A percentile compares a stretch with the other conserved stretches of the same genome.
These are phyloP conservation scores for Iris macrosiphon DNA, from an alignment of 106 monocot species.

Conservation along the genomic window DNA sequence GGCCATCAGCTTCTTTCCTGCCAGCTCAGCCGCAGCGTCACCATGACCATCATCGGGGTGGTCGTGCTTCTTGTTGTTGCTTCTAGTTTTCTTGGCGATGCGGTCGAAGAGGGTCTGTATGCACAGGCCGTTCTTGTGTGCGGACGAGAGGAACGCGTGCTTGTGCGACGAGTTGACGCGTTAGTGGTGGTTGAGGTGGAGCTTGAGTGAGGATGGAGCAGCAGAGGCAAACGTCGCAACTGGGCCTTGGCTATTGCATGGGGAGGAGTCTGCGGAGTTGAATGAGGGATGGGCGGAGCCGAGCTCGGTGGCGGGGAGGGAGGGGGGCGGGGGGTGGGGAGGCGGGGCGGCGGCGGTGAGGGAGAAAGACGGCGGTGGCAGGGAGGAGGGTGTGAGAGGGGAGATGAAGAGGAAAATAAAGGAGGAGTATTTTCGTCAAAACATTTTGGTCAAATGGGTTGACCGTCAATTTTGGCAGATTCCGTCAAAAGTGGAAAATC, in stretches of 20 bases:
- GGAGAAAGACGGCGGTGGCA: too few relatives aligned
- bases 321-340: conserved; percentile 5
- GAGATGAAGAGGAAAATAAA: not conserved
- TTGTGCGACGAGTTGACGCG: conserved; percentile 7
- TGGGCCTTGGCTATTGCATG: too few relatives aligned
- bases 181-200: conserved; percentile 49
- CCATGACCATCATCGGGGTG: not conserved
- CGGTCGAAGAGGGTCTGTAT: conserved; percentile 45
- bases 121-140: conserved; percentile 32
- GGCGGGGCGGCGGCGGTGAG: too few relatives aligned
- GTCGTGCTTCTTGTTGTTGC: conserved; percentile 18
- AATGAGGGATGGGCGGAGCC: conserved; percentile 39
- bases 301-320: conserved; percentile 35
- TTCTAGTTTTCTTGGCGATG: too few relatives aligned
- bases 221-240: not conserved
- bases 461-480: too few relatives aligned
- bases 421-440: too few relatives aligned
- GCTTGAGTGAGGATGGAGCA: conserved; percentile 26
- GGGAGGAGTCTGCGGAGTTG: conserved; percentile 22
- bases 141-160: conserved; percentile 23
- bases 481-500: too few relatives aligned
- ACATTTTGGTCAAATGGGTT: too few relatives aligned
- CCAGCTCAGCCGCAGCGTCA: not conserved
- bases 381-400: not conserved
- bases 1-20: conserved; percentile 36